Conservation (phyloP, 106 monocot species). For the Dactylorhiza incarnata region DNA sequence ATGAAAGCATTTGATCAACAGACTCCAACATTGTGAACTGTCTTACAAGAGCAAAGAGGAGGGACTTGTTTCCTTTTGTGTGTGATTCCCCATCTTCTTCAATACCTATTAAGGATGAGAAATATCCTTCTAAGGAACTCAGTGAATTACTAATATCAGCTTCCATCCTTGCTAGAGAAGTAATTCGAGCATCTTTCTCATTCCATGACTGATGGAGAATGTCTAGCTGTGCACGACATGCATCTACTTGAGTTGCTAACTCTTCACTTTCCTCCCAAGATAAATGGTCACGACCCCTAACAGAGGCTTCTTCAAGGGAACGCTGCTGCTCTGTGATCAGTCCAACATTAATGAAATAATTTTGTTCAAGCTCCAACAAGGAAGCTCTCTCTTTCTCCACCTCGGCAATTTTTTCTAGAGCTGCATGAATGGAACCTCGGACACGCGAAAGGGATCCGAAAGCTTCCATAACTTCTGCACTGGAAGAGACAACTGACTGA, state of each 20-base stretch:
- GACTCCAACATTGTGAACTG: constrained; percentile 71
- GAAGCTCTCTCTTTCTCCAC: constrained; percentile 73
- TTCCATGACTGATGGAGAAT: constrained; percentile 79
- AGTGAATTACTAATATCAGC: constrained; percentile 50
- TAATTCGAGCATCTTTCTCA: constrained; percentile 52
- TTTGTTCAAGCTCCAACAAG: constrained; percentile 73
- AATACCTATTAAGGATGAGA: constrained; percentile 46
- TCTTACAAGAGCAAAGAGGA: constrained; percentile 55
- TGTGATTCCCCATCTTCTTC: constrained; percentile 33
- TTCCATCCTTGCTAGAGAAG: constrained; percentile 68
- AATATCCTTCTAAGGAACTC: constrained; percentile 47
- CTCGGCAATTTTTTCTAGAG: constrained; percentile 72
- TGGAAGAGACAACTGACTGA: constrained; percentile 44
- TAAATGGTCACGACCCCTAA: constrained; percentile 64
- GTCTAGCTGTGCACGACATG: constrained; percentile 78
- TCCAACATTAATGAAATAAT: constrained; percentile 72
- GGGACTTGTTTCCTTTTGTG: constrained; percentile 37
- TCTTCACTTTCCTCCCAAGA: constrained; percentile 99
- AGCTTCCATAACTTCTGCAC: constrained; percentile 83
- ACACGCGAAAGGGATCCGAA: constrained; percentile 88
- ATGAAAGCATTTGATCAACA: constrained; percentile 46
- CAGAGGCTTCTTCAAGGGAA: constrained; percentile 83
- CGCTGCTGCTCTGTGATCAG: constrained; percentile 68
- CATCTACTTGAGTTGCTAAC: constrained; percentile 82
- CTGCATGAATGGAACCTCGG: constrained; percentile 72